A percentile compares a stretch with the other conserved stretches of the same genome.
These are phyloP conservation scores for Luvunga scandens DNA, from an alignment of 345 rosid genomes.

Conservation along the genomic window DNA sequence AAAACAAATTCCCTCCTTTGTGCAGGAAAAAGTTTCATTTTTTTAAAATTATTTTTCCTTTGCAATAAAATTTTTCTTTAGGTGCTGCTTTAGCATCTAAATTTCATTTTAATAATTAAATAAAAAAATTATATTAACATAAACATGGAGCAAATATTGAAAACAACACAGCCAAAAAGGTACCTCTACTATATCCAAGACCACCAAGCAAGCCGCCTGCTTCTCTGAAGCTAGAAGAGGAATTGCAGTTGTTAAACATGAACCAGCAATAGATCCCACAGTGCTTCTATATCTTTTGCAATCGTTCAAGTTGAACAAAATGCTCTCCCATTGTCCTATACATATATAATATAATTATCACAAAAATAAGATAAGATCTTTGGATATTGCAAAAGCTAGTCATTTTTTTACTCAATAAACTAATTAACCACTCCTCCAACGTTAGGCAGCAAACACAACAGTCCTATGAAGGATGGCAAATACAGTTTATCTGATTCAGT, in stretches of 20 bases:
- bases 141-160: not conserved
- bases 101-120: not conserved
- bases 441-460: too few species aligned
- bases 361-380: not conserved
- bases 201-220: conserved; percentile 69
- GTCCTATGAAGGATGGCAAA: too few species aligned
- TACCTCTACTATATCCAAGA: conserved; percentile 86
- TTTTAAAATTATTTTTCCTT: not conserved
- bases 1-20: not conserved
- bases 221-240: conserved; percentile 76
- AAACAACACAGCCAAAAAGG: not conserved
- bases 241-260: conserved; percentile 69
- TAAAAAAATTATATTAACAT: not conserved
- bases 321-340: conserved; percentile 63
- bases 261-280: conserved; percentile 78
- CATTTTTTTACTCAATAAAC: too few species aligned
- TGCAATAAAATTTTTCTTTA: not conserved
- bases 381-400: too few species aligned
- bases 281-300: conserved; percentile 72
- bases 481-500: not conserved
- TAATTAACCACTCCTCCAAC: too few species aligned
- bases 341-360: conserved; percentile 1
- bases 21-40: not conserved
- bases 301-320: conserved; percentile 58
- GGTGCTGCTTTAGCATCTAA: not conserved